Conservation (phyloP, 2,329 filamentous ascomycete genomes). For the Zopfia rhizophila region DNA sequence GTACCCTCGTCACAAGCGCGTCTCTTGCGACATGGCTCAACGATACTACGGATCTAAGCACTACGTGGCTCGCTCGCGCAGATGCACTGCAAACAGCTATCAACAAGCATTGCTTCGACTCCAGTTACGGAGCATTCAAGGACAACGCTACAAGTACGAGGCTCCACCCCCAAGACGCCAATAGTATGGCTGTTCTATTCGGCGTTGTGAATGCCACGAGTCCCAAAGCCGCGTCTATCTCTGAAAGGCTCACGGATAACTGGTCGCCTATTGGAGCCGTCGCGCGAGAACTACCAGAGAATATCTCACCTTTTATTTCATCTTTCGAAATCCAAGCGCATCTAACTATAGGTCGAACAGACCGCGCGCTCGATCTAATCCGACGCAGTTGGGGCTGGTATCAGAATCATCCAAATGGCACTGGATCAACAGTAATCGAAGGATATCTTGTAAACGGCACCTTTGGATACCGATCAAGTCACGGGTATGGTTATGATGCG, state of each 20-base stretch:
- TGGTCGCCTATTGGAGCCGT: conserved; percentile 67
- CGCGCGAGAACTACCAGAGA: conserved; percentile 66
- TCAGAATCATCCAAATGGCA: conserved; percentile 66
- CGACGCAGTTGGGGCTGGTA: conserved; percentile 71
- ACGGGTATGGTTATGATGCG: conserved; percentile 63
- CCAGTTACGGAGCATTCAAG: conserved; percentile 44
- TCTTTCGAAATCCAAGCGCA: conserved; percentile 70
- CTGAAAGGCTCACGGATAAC: conserved; percentile 59
- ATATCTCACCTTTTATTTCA: conserved; percentile 68
- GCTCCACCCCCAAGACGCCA: conserved; percentile 63
- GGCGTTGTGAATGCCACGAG: conserved; percentile 51
- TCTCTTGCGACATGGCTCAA: conserved; percentile 39
- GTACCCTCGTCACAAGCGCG: conserved; percentile 39
- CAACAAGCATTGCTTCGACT: conserved; percentile 38
- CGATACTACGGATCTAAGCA: conserved; percentile 33
- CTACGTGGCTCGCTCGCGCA: conserved; percentile 30
- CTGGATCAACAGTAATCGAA: conserved; percentile 68
- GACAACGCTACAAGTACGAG: conserved; percentile 51
- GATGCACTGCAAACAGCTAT: conserved; percentile 33
- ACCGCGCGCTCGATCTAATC: conserved; percentile 66
- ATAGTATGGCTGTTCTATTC: conserved; percentile 65
- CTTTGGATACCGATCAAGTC: conserved; percentile 65
- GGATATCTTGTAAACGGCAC: conserved; percentile 66
- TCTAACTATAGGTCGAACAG: conserved; percentile 58
- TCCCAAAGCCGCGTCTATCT: conserved; percentile 54